These are phyloP conservation scores for Syzygium aqueum DNA, from an alignment of 345 rosid species.

Conservation along the genomic window DNA sequence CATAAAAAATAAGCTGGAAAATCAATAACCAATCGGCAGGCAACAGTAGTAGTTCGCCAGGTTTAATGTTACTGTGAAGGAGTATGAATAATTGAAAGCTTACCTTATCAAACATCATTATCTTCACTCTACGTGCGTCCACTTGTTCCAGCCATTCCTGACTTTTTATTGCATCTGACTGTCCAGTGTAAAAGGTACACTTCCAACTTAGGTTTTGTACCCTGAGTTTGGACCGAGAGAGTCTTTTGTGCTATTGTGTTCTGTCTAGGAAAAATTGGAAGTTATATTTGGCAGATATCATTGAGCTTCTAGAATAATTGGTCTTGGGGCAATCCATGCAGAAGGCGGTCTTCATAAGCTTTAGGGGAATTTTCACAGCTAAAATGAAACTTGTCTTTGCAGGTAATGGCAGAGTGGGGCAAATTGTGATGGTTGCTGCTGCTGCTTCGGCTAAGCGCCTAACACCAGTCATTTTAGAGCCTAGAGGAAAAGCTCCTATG, in stretches of 20 bases:
- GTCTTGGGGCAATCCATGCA: background rate
- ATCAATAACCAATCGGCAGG: background rate
- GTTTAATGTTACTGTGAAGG: background rate
- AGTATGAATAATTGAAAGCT: background rate
- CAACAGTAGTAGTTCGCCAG: background rate
- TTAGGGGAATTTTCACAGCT: background rate
- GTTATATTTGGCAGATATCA: background rate
- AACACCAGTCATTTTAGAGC: slow-evolving; percentile 87
- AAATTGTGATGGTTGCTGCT: slow-evolving; percentile 80
- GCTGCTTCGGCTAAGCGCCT: slow-evolving; percentile 82
- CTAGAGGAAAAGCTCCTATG: slow-evolving; percentile 90
- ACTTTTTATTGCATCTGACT: background rate
- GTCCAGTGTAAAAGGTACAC: background rate
- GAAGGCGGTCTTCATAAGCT: background rate
- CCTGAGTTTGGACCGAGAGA: background rate
- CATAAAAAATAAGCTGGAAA: background rate
- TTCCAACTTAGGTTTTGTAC: background rate
- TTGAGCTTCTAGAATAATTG: background rate
- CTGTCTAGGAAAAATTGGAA: background rate
- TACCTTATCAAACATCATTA: background rate
- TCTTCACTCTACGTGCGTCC: background rate
- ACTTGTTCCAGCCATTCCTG: background rate
- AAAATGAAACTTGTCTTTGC: slow-evolving; percentile 1
- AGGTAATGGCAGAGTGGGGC: slow-evolving; percentile 75
- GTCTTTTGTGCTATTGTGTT: background rate